These are phyloP conservation scores for Sporothrix pseudoabietina DNA, from an alignment of 2,329 filamentous ascomycete genomes.

Conservation along the genomic window DNA sequence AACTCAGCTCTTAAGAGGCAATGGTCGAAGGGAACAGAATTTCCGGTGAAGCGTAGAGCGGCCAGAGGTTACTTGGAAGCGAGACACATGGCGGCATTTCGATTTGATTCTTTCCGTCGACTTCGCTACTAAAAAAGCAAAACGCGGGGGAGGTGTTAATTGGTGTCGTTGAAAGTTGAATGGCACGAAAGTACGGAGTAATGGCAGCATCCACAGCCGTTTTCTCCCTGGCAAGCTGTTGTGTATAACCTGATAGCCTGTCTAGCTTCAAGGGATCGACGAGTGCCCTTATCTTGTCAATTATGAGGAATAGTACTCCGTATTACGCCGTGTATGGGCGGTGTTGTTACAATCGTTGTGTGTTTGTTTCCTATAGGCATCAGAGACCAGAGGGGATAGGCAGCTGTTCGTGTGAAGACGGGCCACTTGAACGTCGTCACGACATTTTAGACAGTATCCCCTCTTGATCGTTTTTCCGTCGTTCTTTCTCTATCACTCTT, in stretches of 20 bases:
- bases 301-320: neutral
- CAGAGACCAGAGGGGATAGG: neutral
- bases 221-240: neutral
- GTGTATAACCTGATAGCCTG: neutral
- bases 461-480: neutral
- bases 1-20: neutral
- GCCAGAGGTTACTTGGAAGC: neutral
- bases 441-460: neutral
- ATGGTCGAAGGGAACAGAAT: slow-evolving; percentile 8
- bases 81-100: slow-evolving; percentile 2
- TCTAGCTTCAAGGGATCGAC: neutral
- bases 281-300: neutral
- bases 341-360: neutral
- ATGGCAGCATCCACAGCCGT: neutral
- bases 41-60: neutral
- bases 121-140: neutral
- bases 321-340: neutral
- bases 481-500: slow-evolving; percentile 7
- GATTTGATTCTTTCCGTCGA: neutral
- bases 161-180: neutral
- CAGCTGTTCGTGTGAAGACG: neutral
- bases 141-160: neutral
- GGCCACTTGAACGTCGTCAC: neutral
- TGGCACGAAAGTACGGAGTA: neutral
- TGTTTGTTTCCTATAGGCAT: neutral